Evolutionary conservation across 2,329 filamentous ascomycete genomes (phyloP).

Genomic region (Phaeosphaeriaceae sp.): DNA sequence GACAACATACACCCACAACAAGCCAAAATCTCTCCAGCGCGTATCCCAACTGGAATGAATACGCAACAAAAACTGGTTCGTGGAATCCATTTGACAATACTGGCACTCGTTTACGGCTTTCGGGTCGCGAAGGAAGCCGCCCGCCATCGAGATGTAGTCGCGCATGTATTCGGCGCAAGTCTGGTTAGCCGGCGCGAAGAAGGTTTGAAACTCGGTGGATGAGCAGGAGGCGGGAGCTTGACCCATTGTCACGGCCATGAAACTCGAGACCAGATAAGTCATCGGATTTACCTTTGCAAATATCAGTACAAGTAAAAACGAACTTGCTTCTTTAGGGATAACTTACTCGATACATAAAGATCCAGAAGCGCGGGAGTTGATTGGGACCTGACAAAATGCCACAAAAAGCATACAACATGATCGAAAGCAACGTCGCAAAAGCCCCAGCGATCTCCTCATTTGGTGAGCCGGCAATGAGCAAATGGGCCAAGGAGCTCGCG

Average conservation of each 20-base stretch:
- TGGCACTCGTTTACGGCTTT: constrained; percentile 51
- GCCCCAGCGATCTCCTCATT: constrained; percentile 71
- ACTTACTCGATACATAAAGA: constrained; percentile 71
- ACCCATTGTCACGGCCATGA: constrained; percentile 57
- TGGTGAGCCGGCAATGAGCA: constrained; percentile 73
- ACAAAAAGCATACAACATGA: constrained; percentile 53
- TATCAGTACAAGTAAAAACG: neutral
- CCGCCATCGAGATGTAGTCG: constrained; percentile 45
- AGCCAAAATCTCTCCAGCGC: constrained; percentile 66
- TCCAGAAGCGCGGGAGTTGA: constrained; percentile 74
- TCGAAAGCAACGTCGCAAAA: constrained; percentile 65
- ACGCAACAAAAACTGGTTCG: constrained; percentile 55
- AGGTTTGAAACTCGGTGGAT: constrained; percentile 49
- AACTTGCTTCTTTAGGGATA: no score
- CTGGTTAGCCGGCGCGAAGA: constrained; percentile 46
- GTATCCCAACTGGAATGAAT: constrained; percentile 53
- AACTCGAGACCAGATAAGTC: constrained; percentile 69
- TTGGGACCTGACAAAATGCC: constrained; percentile 66
- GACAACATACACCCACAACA: constrained; percentile 58
- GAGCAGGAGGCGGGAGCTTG: constrained; percentile 57
- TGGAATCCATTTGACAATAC: constrained; percentile 56
- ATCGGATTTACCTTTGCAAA: constrained; percentile 62
- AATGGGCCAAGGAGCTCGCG: constrained; percentile 71
- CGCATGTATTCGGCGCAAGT: constrained; percentile 55
- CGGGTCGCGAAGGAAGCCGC: constrained; percentile 53